These are phyloP conservation scores for Colletotrichum euphorbiae DNA, from an alignment of 2,329 filamentous ascomycete genomes.

Conservation along the genomic window DNA sequence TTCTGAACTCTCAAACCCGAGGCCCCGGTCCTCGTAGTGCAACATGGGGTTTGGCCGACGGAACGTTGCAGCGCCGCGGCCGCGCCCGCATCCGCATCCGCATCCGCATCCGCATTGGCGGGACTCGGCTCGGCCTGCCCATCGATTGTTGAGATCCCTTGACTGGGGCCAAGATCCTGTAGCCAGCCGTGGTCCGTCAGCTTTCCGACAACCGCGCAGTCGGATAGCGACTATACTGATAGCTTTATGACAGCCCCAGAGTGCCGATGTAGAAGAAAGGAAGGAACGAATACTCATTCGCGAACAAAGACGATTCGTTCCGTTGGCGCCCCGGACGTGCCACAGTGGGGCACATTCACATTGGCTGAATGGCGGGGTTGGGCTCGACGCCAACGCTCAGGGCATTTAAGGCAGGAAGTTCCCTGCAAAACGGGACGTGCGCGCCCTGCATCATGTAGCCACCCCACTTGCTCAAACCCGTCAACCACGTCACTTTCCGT, in stretches of 20 bases:
- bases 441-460: slow-evolving; percentile 21
- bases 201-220: background rate
- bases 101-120: background rate
- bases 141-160: slow-evolving; percentile 1
- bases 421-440: slow-evolving; percentile 26
- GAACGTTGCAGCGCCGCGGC: background rate
- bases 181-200: background rate
- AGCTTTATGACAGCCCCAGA: too few species aligned
- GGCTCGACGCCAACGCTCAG: slow-evolving; percentile 26
- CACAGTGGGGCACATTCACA: slow-evolving; percentile 12
- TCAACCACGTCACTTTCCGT: slow-evolving; percentile 29
- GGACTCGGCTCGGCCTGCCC: background rate
- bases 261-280: background rate
- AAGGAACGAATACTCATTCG: background rate
- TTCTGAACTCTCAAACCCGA: background rate
- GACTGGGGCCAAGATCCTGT: background rate
- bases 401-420: slow-evolving; percentile 18
- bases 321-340: slow-evolving; percentile 6
- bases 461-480: slow-evolving; percentile 37
- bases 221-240: background rate
- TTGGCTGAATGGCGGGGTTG: slow-evolving; percentile 31
- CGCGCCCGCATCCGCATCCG: background rate
- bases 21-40: background rate
- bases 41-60: background rate
- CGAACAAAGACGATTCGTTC: background rate